A percentile compares a stretch with the other conserved stretches of the same genome.
phyloP scores from a whole-genome alignment of 495 filamentous ascomycete species.

The Pseudomonodictys pantanalensis region DNA sequence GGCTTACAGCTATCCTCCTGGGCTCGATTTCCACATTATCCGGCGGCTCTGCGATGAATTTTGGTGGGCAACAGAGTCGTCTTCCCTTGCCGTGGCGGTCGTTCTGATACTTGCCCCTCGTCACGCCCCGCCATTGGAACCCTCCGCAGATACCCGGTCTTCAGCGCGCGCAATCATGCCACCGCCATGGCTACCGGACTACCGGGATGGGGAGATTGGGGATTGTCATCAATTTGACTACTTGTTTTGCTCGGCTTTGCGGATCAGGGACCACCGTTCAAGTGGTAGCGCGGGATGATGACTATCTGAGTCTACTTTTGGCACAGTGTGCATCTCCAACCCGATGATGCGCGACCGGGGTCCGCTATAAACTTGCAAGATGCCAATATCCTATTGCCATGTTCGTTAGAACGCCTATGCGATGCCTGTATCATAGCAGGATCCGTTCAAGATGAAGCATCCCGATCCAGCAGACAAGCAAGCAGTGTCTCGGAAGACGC shows the following conservation, averaged over 20 bases:
- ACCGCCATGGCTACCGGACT: constrained; percentile 16
- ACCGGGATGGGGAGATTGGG: background rate
- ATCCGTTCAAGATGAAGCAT: too few relatives aligned
- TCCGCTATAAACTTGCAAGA: too few relatives aligned
- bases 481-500: too few relatives aligned
- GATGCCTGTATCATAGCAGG: too few relatives aligned
- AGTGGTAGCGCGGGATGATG: constrained; percentile 23
- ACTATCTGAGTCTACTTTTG: background rate
- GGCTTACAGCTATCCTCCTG: background rate
- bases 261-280: constrained; percentile 11
- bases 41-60: constrained; percentile 16
- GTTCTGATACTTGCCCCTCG: background rate
- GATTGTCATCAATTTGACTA: constrained; percentile 29
- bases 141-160: constrained; percentile 8
- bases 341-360: background rate
- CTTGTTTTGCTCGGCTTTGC: constrained; percentile 11
- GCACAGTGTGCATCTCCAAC: background rate
- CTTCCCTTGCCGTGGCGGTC: constrained; percentile 8
- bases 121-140: background rate
- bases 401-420: too few relatives aligned
- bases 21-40: background rate
- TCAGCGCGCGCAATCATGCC: constrained; percentile 16
- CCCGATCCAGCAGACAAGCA: too few relatives aligned
- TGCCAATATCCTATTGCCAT: too few relatives aligned
- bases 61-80: background rate